Conservation (phyloP, 106 monocot species). For the Iris macrosiphon region DNA sequence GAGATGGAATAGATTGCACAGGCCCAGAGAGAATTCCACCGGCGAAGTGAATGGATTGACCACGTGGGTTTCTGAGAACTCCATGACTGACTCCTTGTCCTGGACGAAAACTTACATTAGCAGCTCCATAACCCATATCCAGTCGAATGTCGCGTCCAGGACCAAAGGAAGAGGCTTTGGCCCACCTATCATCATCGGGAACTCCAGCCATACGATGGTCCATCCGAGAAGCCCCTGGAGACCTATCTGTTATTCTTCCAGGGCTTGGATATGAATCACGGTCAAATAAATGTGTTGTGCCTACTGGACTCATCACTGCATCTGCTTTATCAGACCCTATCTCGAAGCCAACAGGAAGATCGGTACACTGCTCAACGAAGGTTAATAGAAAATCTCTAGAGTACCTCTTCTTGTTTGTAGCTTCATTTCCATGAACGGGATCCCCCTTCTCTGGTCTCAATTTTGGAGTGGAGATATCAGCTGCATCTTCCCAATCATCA, state of each 20-base stretch:
- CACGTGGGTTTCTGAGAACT: conserved; percentile 57
- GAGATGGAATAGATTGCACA: conserved; percentile 26
- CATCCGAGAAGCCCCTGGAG: conserved; percentile 28
- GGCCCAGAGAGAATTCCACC: conserved; percentile 70
- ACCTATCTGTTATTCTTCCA: conserved; percentile 42
- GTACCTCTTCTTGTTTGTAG: conserved; percentile 20
- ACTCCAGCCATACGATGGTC: conserved; percentile 19
- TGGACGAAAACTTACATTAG: conserved; percentile 23
- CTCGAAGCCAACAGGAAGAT: conserved; percentile 45
- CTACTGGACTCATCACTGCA: conserved; percentile 22
- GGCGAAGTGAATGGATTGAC: conserved; percentile 31
- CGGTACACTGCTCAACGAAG: conserved; percentile 27
- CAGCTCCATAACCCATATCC: conserved; percentile 29
- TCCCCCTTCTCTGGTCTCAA: conserved; percentile 14
- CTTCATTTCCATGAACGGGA: not conserved
- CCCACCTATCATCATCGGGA: conserved; percentile 65
- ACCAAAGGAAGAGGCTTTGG: conserved; percentile 25
- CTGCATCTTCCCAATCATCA: conserved; percentile 70
- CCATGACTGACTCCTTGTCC: conserved; percentile 49
- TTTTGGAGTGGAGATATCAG: conserved; percentile 34
- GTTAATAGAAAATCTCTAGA: conserved; percentile 45
- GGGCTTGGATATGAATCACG: conserved; percentile 39
- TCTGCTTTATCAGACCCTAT: conserved; percentile 34
- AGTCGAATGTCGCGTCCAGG: conserved; percentile 12
- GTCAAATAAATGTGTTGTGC: conserved; percentile 13